A percentile compares a stretch with the other conserved stretches of the same genome.
Evolutionary conservation across 495 filamentous ascomycete species (phyloP).

Genomic region (Neurospora tetrasperma): DNA sequence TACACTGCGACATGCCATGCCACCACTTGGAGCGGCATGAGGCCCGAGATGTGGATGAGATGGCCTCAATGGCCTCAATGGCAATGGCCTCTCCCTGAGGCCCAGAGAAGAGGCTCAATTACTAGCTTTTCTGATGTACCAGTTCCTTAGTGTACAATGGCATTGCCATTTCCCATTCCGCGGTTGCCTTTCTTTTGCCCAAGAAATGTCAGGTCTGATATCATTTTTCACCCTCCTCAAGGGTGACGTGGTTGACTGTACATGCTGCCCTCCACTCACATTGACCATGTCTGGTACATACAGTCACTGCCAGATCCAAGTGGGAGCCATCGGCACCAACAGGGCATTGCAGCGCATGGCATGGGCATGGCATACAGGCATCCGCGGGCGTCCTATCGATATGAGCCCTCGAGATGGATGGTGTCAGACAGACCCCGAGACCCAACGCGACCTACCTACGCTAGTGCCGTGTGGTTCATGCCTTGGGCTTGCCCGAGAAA

Average conservation of each 20-base stretch:
- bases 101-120: not conserved
- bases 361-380: not conserved
- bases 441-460: not conserved
- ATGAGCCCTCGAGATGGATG: not conserved
- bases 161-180: not conserved
- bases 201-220: not conserved
- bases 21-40: not conserved
- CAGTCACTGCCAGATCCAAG: not conserved
- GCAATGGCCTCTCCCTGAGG: too few relatives aligned
- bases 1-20: not conserved
- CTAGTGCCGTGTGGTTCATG: not conserved
- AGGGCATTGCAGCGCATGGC: not conserved
- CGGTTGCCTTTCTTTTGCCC: not conserved
- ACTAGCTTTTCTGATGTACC: not conserved
- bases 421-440: not conserved
- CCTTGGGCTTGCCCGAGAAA: not conserved
- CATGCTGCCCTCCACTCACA: too few relatives aligned
- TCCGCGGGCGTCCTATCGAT: not conserved
- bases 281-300: not conserved
- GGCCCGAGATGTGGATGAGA: not conserved
- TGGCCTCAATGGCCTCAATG: too few relatives aligned
- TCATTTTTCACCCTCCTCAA: not conserved
- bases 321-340: not conserved
- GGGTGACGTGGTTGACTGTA: not conserved
- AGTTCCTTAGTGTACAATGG: not conserved